Percentiles rank a stretch among this genome's conserved stretches.
These are phyloP conservation scores for Fragilariopsis cylindrus DNA, from an alignment of 108 stramenopile species.

Conservation along the genomic window DNA sequence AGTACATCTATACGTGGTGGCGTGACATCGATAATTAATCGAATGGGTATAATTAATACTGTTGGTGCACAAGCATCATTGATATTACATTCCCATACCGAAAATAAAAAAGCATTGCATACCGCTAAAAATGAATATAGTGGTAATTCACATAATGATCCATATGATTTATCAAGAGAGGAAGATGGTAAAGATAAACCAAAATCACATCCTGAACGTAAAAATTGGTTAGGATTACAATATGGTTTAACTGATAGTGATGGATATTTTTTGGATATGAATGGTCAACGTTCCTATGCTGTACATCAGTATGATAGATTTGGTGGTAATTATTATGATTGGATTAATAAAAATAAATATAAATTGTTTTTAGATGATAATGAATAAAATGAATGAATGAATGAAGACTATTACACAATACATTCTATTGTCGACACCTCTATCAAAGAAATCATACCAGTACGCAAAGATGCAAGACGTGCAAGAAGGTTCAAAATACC, in stretches of 20 bases:
- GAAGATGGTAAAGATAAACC: not conserved
- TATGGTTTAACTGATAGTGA: constrained; percentile 42
- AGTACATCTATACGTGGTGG: not conserved
- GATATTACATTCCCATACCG: constrained; percentile 8
- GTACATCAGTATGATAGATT: constrained; percentile 61
- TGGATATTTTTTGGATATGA: constrained; percentile 43
- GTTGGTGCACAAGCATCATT: constrained; percentile 29
- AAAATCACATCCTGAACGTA: not conserved
- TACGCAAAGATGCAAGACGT: too few relatives aligned
- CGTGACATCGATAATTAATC: constrained; percentile 36
- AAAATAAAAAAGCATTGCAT: not conserved
- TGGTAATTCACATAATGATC: not conserved
- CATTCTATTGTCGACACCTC: too few relatives aligned
- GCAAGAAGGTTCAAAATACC: too few relatives aligned
- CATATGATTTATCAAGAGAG: not conserved
- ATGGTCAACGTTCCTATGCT: constrained; percentile 49
- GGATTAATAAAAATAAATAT: not conserved
- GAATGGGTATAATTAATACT: constrained; percentile 38
- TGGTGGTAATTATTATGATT: not conserved
- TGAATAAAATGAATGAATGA: too few relatives aligned
- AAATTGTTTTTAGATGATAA: not conserved
- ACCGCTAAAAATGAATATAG: not conserved
- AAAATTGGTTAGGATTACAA: constrained; percentile 28
- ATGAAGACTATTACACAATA: too few relatives aligned
- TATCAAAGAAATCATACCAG: too few relatives aligned